Conservation (phyloP, 2,329 filamentous ascomycete species). For the Diaporthe ampelina region DNA sequence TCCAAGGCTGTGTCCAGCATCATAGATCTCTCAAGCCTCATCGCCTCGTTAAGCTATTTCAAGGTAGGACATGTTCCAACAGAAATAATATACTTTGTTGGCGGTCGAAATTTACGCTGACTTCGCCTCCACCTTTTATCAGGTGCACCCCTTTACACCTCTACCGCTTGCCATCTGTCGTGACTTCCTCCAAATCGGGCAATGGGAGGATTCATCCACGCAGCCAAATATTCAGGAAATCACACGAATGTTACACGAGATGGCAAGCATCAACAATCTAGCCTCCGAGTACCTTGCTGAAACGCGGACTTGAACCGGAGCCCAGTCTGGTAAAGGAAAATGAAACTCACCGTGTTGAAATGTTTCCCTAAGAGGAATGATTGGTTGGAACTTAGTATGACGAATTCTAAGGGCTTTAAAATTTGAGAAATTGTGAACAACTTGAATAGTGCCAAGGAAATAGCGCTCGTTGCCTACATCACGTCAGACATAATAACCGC, state of each 20-base stretch:
- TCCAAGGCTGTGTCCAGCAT: background rate
- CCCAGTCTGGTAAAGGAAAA: background rate
- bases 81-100: background rate
- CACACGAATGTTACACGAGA: slow-evolving; percentile 4
- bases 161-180: background rate
- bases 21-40: background rate
- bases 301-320: background rate
- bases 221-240: background rate
- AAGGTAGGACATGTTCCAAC: background rate
- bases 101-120: background rate
- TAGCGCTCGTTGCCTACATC: no score
- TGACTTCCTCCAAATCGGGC: background rate
- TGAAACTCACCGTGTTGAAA: background rate
- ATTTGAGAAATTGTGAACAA: no score
- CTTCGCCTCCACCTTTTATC: background rate
- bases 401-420: no score
- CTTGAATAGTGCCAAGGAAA: no score
- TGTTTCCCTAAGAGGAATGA: background rate
- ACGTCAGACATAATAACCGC: no score
- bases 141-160: background rate
- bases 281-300: background rate
- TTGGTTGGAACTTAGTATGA: background rate
- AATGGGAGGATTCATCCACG: background rate
- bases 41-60: slow-evolving; percentile 5
- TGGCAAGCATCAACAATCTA: background rate